These are phyloP conservation scores for Cyberlindnera galapagoensis DNA, from an alignment of 805 yeast species.

Conservation along the genomic window DNA sequence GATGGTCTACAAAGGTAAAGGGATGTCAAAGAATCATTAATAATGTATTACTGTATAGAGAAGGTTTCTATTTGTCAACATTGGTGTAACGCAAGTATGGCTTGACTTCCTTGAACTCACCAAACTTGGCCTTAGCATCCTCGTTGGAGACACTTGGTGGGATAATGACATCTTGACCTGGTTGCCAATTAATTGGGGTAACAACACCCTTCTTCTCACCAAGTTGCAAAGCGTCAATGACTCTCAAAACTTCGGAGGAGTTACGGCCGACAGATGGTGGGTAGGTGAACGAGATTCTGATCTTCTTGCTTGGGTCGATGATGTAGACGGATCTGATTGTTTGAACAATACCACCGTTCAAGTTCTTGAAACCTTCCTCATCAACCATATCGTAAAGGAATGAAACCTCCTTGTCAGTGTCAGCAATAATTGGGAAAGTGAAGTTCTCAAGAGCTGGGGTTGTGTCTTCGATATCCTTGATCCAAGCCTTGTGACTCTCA, in stretches of 20 bases:
- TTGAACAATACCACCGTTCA: constrained; percentile 66
- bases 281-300: constrained; percentile 79
- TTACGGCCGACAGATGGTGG: constrained; percentile 96
- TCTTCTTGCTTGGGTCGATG: constrained; percentile 85
- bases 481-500: constrained; percentile 78
- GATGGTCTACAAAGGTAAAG: no score
- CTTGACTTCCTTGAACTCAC: constrained; percentile 78
- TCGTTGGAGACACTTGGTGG: constrained; percentile 81
- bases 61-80: no score
- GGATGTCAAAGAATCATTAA: no score
- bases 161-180: constrained; percentile 86
- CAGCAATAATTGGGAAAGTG: constrained; percentile 88
- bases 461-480: constrained; percentile 84
- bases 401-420: constrained; percentile 77
- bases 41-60: no score
- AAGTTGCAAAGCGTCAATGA: constrained; percentile 78
- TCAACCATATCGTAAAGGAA: constrained; percentile 83
- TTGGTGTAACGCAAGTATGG: constrained; percentile 80
- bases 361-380: constrained; percentile 72
- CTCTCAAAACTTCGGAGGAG: constrained; percentile 88
- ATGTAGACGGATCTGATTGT: constrained; percentile 91
- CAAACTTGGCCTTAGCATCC: constrained; percentile 76
- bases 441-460: constrained; percentile 62
- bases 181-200: constrained; percentile 89
- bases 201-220: constrained; percentile 80